These are phyloP conservation scores for Porcisia deanei DNA, from an alignment of 208 protist genomes.

Conservation along the genomic window DNA sequence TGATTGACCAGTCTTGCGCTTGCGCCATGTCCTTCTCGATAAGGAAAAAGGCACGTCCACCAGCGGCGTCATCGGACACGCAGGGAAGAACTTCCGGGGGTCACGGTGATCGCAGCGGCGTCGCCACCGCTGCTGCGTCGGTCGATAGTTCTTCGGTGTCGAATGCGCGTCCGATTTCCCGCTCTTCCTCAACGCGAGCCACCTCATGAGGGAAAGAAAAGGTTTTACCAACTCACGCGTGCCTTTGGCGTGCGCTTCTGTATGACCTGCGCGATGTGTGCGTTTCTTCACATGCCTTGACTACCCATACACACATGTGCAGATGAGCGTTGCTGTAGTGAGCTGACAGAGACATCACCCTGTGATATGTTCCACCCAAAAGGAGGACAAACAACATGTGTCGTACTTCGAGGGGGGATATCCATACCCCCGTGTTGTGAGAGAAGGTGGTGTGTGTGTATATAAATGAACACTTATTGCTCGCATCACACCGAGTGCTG, in stretches of 20 bases:
- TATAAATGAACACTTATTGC: no score
- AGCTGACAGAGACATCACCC: background rate
- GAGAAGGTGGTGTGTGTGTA: no score
- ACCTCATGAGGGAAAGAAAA: background rate
- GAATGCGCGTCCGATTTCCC: constrained; percentile 35
- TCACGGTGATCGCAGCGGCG: background rate
- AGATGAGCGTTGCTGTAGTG: background rate
- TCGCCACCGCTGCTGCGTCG: background rate
- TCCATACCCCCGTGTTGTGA: no score
- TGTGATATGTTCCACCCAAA: no score
- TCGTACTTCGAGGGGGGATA: no score
- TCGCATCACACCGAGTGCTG: no score
- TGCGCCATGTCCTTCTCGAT: constrained; percentile 92
- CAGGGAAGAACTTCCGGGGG: background rate
- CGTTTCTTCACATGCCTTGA: background rate
- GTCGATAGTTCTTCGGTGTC: background rate
- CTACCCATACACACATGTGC: background rate
- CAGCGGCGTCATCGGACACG: constrained; percentile 2
- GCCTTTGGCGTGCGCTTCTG: background rate
- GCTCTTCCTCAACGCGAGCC: constrained; percentile 12
- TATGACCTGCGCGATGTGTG: background rate
- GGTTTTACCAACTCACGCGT: background rate
- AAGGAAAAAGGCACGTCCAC: constrained; percentile 37
- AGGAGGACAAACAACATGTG: background rate
- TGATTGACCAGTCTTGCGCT: constrained; percentile 89